A percentile compares a stretch with the other conserved stretches of the same genome.
phyloP scores from a whole-genome alignment of 352 stramenopile genomes.

The Globisporangium recalcitrans region DNA sequence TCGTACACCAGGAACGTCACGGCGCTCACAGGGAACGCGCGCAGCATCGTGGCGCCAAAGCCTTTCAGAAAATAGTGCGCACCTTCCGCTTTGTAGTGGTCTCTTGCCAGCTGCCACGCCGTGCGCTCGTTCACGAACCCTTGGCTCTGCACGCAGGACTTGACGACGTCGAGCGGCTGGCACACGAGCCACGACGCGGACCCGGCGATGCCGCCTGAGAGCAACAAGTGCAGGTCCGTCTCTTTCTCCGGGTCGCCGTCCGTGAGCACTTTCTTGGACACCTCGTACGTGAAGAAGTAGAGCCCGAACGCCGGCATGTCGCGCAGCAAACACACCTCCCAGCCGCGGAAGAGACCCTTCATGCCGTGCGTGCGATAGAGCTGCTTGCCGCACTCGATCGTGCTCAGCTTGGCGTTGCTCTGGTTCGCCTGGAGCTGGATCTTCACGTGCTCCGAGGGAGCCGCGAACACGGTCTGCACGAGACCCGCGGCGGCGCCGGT shows the following conservation, averaged over 20 bases:
- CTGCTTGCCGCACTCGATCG: constrained; percentile 40
- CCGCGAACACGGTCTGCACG: constrained; percentile 67
- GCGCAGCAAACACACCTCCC: constrained; percentile 59
- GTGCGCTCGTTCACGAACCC: constrained; percentile 34
- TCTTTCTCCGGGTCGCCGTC: constrained; percentile 49
- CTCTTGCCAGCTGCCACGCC: constrained; percentile 37
- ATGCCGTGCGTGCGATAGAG: constrained; percentile 38
- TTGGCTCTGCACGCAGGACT: constrained; percentile 86
- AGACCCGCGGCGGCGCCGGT: constrained; percentile 54
- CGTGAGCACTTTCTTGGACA: constrained; percentile 53
- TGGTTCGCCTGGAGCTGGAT: constrained; percentile 78
- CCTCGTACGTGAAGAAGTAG: constrained; percentile 81
- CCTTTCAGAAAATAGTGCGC: constrained; percentile 77
- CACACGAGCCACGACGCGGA: constrained; percentile 77
- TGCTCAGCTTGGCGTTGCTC: constrained; percentile 35
- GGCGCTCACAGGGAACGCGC: constrained; percentile 78
- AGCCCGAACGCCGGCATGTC: constrained; percentile 75
- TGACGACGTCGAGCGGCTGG: constrained; percentile 87
- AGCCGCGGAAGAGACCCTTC: constrained; percentile 55
- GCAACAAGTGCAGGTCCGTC: constrained; percentile 62
- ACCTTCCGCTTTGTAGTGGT: constrained; percentile 46
- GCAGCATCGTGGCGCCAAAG: constrained; percentile 71
- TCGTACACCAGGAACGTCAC: constrained; percentile 87
- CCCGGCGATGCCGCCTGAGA: constrained; percentile 67
- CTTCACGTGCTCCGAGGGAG: constrained; percentile 77